phyloP scores from a whole-genome alignment of 2,329 filamentous ascomycete species.

The Penicillium brevicompactum region DNA sequence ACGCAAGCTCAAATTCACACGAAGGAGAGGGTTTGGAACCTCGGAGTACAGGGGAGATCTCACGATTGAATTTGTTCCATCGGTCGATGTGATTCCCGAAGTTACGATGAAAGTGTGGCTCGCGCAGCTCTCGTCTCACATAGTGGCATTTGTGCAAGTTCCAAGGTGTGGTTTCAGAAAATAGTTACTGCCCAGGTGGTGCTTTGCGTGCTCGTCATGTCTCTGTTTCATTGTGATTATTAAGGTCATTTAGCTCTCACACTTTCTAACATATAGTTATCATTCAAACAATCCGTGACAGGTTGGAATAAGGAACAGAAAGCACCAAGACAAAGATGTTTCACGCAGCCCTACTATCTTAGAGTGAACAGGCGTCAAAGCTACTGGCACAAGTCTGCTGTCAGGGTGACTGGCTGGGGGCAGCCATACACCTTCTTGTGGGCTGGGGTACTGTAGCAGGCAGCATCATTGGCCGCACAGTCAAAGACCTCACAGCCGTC shows the following conservation, averaged over 20 bases:
- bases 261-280: constrained; percentile 4
- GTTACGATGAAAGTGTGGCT: too few relatives aligned
- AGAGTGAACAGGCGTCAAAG: constrained; percentile 2
- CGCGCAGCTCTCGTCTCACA: too few relatives aligned
- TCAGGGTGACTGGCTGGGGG: constrained; percentile 25
- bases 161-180: too few relatives aligned
- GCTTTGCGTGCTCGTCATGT: not conserved
- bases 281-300: not conserved
- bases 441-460: constrained; percentile 28
- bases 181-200: too few relatives aligned
- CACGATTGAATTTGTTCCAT: too few relatives aligned
- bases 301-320: not conserved
- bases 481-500: constrained; percentile 26
- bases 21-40: too few relatives aligned
- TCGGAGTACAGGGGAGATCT: too few relatives aligned
- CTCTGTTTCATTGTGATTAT: constrained; percentile 5
- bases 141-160: too few relatives aligned
- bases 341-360: constrained; percentile 3
- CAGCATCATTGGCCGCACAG: constrained; percentile 26
- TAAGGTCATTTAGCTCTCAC: not conserved
- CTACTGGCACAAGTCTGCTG: constrained; percentile 24
- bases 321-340: constrained; percentile 8
- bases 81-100: too few relatives aligned
- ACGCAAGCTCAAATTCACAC: too few relatives aligned
- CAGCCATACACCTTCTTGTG: constrained; percentile 29